Percentiles rank a stretch among this genome's conserved stretches.
These are phyloP conservation scores for Phytophthora pseudosyringae DNA, from an alignment of 352 stramenopile genomes.

Conservation along the genomic window DNA sequence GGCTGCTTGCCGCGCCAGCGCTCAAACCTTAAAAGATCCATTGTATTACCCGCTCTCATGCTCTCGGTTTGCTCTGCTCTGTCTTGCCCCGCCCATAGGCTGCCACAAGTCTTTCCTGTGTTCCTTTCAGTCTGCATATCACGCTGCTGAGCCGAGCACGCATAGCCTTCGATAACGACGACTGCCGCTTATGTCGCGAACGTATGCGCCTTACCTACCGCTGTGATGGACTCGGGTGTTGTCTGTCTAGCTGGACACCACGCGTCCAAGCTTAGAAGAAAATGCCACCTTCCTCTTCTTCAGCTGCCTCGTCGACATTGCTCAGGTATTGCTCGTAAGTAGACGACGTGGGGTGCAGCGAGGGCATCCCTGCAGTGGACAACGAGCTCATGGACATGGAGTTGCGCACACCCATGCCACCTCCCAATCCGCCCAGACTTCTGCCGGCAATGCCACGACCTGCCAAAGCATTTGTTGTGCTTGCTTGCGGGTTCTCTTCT, in stretches of 20 bases:
- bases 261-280: constrained; percentile 71
- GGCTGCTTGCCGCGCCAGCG: background rate
- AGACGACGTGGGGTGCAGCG: constrained; percentile 69
- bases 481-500: constrained; percentile 18
- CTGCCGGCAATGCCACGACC: constrained; percentile 37
- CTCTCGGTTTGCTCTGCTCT: constrained; percentile 22
- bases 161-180: constrained; percentile 16
- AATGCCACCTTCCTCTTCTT: constrained; percentile 81
- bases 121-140: constrained; percentile 18
- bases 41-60: constrained; percentile 38
- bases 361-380: constrained; percentile 59
- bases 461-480: constrained; percentile 18
- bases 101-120: constrained; percentile 15
- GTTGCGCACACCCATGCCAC: constrained; percentile 43
- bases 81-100: background rate
- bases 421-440: constrained; percentile 28
- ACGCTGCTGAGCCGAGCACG: constrained; percentile 8
- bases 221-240: constrained; percentile 6
- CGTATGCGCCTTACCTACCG: constrained; percentile 25
- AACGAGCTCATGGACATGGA: constrained; percentile 90
- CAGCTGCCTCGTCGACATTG: constrained; percentile 85
- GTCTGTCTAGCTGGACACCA: constrained; percentile 13
- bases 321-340: constrained; percentile 91
- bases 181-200: constrained; percentile 15
- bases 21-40: constrained; percentile 36